These are phyloP conservation scores for Boletus fagicola DNA, from an alignment of 768 basidiomycete genomes.

Conservation along the genomic window DNA sequence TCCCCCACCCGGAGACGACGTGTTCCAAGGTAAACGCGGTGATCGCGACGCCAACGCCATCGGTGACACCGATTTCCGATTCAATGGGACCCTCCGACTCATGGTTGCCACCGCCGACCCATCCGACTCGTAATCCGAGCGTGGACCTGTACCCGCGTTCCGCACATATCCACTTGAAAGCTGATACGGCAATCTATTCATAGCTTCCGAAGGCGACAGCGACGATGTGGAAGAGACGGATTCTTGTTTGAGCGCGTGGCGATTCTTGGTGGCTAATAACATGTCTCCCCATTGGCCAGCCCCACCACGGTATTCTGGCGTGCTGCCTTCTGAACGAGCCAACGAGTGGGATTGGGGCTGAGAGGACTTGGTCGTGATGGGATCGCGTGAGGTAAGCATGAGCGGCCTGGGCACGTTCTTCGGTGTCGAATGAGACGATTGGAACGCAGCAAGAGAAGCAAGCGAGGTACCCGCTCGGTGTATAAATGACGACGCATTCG, in stretches of 20 bases:
- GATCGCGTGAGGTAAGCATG: slow-evolving; percentile 53
- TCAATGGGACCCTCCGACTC: slow-evolving; percentile 62
- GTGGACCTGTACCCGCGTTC: slow-evolving; percentile 27
- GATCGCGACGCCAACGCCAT: slow-evolving; percentile 58
- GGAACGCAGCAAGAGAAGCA: slow-evolving; percentile 44
- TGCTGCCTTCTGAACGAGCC: slow-evolving; percentile 38
- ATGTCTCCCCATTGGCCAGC: slow-evolving; percentile 50
- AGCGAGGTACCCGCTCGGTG: slow-evolving; percentile 40
- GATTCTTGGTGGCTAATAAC: slow-evolving; percentile 34
- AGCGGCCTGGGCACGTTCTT: slow-evolving; percentile 67
- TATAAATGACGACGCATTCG: slow-evolving; percentile 30
- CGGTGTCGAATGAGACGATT: slow-evolving; percentile 31
- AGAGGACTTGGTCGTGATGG: slow-evolving; percentile 34
- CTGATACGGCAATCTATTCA: slow-evolving; percentile 33
- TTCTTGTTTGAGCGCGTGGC: slow-evolving; percentile 43
- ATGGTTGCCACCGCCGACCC: slow-evolving; percentile 18
- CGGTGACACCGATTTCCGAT: slow-evolving; percentile 67
- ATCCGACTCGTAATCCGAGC: slow-evolving; percentile 61
- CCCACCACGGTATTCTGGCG: slow-evolving; percentile 29
- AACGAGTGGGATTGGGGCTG: slow-evolving; percentile 21
- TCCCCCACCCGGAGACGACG: slow-evolving; percentile 41
- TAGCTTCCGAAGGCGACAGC: slow-evolving; percentile 53
- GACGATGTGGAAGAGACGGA: slow-evolving; percentile 69
- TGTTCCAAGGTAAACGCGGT: slow-evolving; percentile 32
- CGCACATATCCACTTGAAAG: neutral